Conservation (phyloP, 2,329 filamentous ascomycete species). For the Pseudogymnoascus pannorum region DNA sequence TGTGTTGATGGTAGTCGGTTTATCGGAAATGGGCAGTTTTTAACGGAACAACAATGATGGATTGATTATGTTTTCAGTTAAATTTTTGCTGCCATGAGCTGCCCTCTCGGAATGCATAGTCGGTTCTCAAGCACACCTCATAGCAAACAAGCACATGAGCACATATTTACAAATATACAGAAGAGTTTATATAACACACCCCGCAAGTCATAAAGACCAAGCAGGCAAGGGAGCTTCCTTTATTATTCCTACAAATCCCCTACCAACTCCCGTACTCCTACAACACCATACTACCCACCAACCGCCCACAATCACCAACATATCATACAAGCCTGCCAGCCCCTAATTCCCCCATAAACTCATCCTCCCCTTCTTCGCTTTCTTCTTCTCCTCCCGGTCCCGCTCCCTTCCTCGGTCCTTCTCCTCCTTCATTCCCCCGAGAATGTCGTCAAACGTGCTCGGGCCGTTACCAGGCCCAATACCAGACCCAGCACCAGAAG, state of each 20-base stretch:
- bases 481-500: not conserved
- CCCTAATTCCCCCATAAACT: conserved; percentile 9
- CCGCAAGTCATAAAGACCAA: not conserved
- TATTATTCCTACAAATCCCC: not conserved
- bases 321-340: not conserved
- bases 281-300: not conserved
- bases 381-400: conserved; percentile 29
- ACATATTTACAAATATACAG: not conserved
- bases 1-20: too few relatives aligned
- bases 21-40: not conserved
- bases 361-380: conserved; percentile 29
- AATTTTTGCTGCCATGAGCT: not conserved
- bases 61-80: not conserved
- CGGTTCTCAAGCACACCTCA: too few relatives aligned
- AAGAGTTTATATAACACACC: not conserved
- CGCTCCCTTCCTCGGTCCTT: conserved; percentile 33
- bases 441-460: conserved; percentile 42
- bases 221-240: not conserved
- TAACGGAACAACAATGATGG: not conserved
- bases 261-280: not conserved
- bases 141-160: not conserved
- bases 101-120: too few relatives aligned
- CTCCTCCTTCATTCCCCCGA: conserved; percentile 30
- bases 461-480: not conserved
- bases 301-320: not conserved